A percentile compares a stretch with the other conserved stretches of the same genome.
These are phyloP conservation scores for Verticillium dahliae DNA, from an alignment of 2,329 filamentous ascomycete species.

Conservation along the genomic window DNA sequence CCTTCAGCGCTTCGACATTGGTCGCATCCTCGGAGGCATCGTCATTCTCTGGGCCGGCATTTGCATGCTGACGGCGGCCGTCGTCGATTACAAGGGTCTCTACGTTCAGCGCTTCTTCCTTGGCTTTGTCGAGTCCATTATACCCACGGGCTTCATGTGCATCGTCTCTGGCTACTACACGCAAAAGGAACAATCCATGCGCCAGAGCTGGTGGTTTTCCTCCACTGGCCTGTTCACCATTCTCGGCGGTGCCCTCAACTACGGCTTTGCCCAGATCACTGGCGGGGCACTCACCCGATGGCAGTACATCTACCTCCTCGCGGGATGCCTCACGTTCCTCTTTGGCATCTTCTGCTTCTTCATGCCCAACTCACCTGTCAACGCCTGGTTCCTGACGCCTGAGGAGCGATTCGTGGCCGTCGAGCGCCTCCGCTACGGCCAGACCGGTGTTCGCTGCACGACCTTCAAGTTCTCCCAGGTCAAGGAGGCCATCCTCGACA, in stretches of 20 bases:
- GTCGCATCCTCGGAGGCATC: slow-evolving; percentile 55
- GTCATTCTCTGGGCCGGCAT: slow-evolving; percentile 61
- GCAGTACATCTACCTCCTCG: slow-evolving; percentile 67
- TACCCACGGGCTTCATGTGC: slow-evolving; percentile 62
- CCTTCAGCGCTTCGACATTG: slow-evolving; percentile 60
- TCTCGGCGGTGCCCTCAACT: slow-evolving; percentile 58
- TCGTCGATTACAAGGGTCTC: slow-evolving; percentile 56
- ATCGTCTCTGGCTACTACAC: slow-evolving; percentile 59
- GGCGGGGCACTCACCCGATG: slow-evolving; percentile 49
- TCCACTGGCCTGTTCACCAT: slow-evolving; percentile 54
- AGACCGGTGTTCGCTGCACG: slow-evolving; percentile 57
- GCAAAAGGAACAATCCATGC: slow-evolving; percentile 55
- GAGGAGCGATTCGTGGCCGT: slow-evolving; percentile 60
- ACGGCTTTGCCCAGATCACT: slow-evolving; percentile 58
- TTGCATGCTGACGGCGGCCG: slow-evolving; percentile 63
- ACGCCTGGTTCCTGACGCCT: slow-evolving; percentile 60
- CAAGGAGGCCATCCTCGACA: slow-evolving; percentile 48
- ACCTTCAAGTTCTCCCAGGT: slow-evolving; percentile 55
- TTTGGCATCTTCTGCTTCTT: slow-evolving; percentile 60
- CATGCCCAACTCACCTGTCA: slow-evolving; percentile 58
- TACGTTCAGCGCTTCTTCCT: slow-evolving; percentile 62
- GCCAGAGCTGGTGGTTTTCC: slow-evolving; percentile 64
- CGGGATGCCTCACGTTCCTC: slow-evolving; percentile 55
- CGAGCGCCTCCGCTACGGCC: slow-evolving; percentile 54
- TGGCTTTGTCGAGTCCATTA: slow-evolving; percentile 55